Base-by-base conservation (phyloP, 495 filamentous ascomycete genomes). In the Geoglossum glabrum region DNA sequence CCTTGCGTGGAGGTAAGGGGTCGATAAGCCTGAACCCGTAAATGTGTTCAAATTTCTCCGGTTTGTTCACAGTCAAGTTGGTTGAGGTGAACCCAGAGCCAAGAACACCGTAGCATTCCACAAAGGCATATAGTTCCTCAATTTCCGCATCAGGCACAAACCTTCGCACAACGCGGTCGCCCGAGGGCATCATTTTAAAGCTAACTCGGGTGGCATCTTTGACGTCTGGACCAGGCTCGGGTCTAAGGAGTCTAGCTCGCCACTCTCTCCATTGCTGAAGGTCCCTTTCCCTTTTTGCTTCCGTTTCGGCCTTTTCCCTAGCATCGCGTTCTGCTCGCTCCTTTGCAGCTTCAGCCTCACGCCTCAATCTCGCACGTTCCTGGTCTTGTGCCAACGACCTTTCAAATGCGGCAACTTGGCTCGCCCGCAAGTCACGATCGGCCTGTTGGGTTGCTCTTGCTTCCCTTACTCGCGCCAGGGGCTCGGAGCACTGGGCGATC, bases 61-160 rank as follows among this genome's bases (percentile, higher is more conserved):
- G 89, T 62, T 79, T 71, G 34, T 68, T 61, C 0, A 67, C 66
- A n/a, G 36, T 13, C 4, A 10, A 38, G n/a, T 40, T 17, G 6
- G 31, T 13, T 17, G 40, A 56, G 2, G 11, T 7, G 11, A 4
- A 1, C 17, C 13, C 33, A 21, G 45, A 26, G 25, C n/a, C 25
- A 9, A 89, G 60, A 0, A 82, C 58, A 55, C 87, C 83, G 66
- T 90, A 83, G 69, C 92, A 97, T 64, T 97, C 93, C 1, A 97
- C 89, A 69, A 93, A 95, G 0, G 90, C 93, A 69, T 98, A 97
- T 0, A 98, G 69, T 63, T 95, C 89, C 65, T 98, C 92, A 28
- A 97, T 70, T 0, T 73, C 72, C 0, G 82, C 78, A 1, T 78
- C 71, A 2, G 74, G 70, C 0, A 71, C 62, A 63, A 98, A 97